Base-by-base conservation (phyloP, 106 monocot species). In the Acanthochlamys bracteata region DNA sequence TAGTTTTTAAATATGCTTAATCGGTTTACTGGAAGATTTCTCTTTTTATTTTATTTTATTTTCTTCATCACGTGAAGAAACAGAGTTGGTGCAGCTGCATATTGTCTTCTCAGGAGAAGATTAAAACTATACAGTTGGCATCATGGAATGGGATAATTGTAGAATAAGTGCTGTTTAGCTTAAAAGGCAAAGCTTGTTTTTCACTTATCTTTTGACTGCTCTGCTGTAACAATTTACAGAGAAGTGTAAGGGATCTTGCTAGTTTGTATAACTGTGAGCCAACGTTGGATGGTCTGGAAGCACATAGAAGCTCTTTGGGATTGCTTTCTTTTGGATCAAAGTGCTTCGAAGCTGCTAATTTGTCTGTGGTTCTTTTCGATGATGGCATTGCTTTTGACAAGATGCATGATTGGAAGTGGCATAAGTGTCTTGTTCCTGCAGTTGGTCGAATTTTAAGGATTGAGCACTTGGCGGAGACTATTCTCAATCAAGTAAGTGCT, bases 381-480 rank as follows among this genome's bases (percentile, higher is more conserved):
- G 88, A 91, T 70, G 98, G 98, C 25, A 79, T 98, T 66, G 20
- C 41, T 26, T 85, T 85, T 71, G 88, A 92, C 71, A 98, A 92
- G 74, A 98, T 92, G 92, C 75, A 72, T 65, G 62, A 88, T 39
- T 91, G 65, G 91, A 79, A 88, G 63, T 88, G 80, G 80, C 91
- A 98, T 71, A 70, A 66, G 49, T 39, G 54, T 39, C 70, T 92
- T 61, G 74, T 55, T 78, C 88, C 88, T 66, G 69, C 80, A 17
- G 85, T 96, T 69, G 91, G 91, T 65, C 82, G 91, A 76, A 66
- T 98, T 56, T 66, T 98, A 58, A 55, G 98, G 52, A 98, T 98
- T 19, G 98, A 98, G 59, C 68, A 69, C 42, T 66, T 92, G 76
- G 98, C 92, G 3, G 91, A 92, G 79, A 85, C 78, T 53, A 98